A percentile compares a stretch with the other conserved stretches of the same genome.
Evolutionary conservation across 208 protist genomes (phyloP).

Genomic region (Trypanosoma scelopori): DNA sequence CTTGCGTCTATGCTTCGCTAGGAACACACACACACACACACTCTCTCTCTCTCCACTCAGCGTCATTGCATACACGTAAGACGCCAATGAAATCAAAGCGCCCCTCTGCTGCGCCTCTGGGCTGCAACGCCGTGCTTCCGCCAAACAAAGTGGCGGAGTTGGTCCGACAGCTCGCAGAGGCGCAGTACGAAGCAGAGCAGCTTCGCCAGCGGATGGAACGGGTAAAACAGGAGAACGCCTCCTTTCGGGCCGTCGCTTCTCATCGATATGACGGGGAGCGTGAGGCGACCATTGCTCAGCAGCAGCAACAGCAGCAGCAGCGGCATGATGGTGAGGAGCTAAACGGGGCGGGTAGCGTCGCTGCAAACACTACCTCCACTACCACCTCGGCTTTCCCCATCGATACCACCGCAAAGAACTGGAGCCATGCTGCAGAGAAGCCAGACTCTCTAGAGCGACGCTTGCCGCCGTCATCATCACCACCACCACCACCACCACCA

Average conservation of each 20-base stretch:
- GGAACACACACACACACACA: too few relatives aligned
- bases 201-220: conserved; percentile 36
- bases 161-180: conserved; percentile 68
- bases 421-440: not conserved
- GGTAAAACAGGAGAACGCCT: conserved; percentile 23
- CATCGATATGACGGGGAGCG: not conserved
- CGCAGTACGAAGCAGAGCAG: conserved; percentile 42
- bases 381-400: too few relatives aligned
- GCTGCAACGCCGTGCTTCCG: conserved; percentile 28
- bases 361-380: not conserved
- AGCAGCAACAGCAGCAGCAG: conserved; percentile 13
- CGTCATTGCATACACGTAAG: not conserved
- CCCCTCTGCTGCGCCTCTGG: not conserved
- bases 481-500: not conserved
- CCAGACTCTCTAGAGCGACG: conserved; percentile 2
- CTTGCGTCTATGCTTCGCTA: not conserved
- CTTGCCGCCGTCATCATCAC: not conserved
- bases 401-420: not conserved
- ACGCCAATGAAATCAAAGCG: not conserved
- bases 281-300: not conserved
- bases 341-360: not conserved
- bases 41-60: not conserved
- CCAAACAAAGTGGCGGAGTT: conserved; percentile 57
- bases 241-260: conserved; percentile 1
- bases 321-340: conserved; percentile 3